Conservation (phyloP, 2,329 filamentous ascomycete species). For the Blastomyces gilchristii region DNA sequence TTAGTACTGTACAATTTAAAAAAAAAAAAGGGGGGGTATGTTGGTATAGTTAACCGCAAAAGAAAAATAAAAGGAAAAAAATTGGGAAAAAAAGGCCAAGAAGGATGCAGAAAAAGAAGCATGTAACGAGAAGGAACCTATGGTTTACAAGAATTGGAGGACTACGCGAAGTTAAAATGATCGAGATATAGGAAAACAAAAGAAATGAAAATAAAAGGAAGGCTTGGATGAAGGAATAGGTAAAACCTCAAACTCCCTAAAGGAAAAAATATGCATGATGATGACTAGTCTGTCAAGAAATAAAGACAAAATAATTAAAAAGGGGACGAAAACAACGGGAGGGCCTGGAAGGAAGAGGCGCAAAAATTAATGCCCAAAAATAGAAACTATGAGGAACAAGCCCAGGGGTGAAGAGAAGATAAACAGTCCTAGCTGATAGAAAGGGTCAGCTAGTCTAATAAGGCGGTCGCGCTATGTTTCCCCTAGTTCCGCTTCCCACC, state of each 20-base stretch:
- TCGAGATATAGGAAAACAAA: conserved; percentile 2
- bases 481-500: conserved; percentile 8
- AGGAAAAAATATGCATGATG: not conserved
- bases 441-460: conserved; percentile 13
- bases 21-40: not conserved
- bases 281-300: not conserved
- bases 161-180: not conserved
- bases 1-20: not conserved
- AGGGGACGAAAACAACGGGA: not conserved
- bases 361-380: not conserved
- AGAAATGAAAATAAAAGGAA: not conserved
- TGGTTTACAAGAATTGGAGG: not conserved
- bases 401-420: not conserved
- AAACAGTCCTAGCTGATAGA: not conserved
- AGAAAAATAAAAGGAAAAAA: not conserved
- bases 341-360: not conserved
- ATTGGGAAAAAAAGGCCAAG: not conserved
- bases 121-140: not conserved
- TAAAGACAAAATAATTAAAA: not conserved
- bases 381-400: not conserved
- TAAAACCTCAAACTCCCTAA: not conserved
- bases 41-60: not conserved
- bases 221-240: not conserved
- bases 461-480: conserved; percentile 19
- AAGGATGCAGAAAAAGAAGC: not conserved